A percentile compares a stretch with the other conserved stretches of the same genome.
These are phyloP conservation scores for Hibiscus syriacus DNA, from an alignment of 345 rosid genomes.

Conservation along the genomic window DNA sequence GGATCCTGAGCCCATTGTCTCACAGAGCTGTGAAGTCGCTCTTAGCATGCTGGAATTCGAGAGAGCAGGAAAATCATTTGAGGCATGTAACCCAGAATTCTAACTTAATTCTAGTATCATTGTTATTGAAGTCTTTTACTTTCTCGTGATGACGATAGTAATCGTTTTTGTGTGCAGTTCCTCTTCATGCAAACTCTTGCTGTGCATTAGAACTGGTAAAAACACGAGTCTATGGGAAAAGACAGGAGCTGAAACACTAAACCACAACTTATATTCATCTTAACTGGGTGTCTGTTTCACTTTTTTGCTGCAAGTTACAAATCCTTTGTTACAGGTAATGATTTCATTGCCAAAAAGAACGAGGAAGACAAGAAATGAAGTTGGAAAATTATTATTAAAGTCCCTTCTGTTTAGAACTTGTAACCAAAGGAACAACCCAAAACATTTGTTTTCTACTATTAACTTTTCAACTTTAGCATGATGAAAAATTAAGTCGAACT, in stretches of 20 bases:
- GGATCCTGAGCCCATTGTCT: slow-evolving; percentile 84
- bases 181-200: slow-evolving; percentile 65
- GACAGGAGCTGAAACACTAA: not conserved
- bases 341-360: not conserved
- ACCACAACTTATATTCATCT: not conserved
- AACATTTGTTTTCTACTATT: not conserved
- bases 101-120: not conserved
- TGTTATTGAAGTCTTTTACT: not conserved
- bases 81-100: slow-evolving; percentile 36
- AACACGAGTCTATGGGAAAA: not conserved
- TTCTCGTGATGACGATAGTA: not conserved
- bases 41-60: slow-evolving; percentile 88
- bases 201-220: slow-evolving; percentile 21
- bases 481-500: too few relatives aligned
- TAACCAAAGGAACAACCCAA: not conserved
- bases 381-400: not conserved
- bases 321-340: not conserved
- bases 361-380: not conserved
- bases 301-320: not conserved
- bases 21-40: slow-evolving; percentile 97
- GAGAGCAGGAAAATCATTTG: slow-evolving; percentile 79
- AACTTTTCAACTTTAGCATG: not conserved
- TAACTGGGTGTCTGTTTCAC: not conserved
- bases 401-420: not conserved
- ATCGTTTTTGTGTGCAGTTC: slow-evolving; percentile 43